Percentiles rank a stretch among this genome's conserved stretches.
These are phyloP conservation scores for Geoglossum cookeanum DNA, from an alignment of 2,329 filamentous ascomycete genomes.

Conservation along the genomic window DNA sequence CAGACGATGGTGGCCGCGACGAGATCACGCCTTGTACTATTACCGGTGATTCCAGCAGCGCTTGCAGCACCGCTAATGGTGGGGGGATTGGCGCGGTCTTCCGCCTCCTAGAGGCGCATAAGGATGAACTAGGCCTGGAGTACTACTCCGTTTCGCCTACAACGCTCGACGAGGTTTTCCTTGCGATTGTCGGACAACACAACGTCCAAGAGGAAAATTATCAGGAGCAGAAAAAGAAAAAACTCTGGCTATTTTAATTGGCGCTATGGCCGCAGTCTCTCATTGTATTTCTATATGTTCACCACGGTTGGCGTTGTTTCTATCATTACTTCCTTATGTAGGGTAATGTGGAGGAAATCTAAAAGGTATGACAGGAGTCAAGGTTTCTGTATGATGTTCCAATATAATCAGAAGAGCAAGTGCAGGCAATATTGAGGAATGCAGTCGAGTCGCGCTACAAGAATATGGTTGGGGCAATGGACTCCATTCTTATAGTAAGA, in stretches of 20 bases:
- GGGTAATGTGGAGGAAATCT: too few relatives aligned
- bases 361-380: too few relatives aligned
- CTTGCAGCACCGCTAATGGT: slow-evolving; percentile 11
- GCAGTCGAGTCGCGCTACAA: too few relatives aligned
- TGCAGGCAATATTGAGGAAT: too few relatives aligned
- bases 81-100: slow-evolving; percentile 49
- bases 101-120: slow-evolving; percentile 51
- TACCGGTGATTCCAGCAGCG: slow-evolving; percentile 5
- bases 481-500: too few relatives aligned
- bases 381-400: too few relatives aligned
- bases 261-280: too few relatives aligned
- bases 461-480: too few relatives aligned
- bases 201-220: slow-evolving; percentile 50
- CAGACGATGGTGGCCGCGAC: slow-evolving; percentile 4
- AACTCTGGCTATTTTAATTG: background rate
- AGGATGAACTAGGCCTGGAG: slow-evolving; percentile 49
- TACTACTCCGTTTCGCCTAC: slow-evolving; percentile 79
- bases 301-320: too few relatives aligned
- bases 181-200: slow-evolving; percentile 65
- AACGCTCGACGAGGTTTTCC: slow-evolving; percentile 78
- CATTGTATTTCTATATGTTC: too few relatives aligned
- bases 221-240: background rate
- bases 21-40: background rate
- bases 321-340: too few relatives aligned
- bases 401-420: too few relatives aligned